phyloP scores from a whole-genome alignment of 139 green algal species.

The Closterium sp. region DNA sequence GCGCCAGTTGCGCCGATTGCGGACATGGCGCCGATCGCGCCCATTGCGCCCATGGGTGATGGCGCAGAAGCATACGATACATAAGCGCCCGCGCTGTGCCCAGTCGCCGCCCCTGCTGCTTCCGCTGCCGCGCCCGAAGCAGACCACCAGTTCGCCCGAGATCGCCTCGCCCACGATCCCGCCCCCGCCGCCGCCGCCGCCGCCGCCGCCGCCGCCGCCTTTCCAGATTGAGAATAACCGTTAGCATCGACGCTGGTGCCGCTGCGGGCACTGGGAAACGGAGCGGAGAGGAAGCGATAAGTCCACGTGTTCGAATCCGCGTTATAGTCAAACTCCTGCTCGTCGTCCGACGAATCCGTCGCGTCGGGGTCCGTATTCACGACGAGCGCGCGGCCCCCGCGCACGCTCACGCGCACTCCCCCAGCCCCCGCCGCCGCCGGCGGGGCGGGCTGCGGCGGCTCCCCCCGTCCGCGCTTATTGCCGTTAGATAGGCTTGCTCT shows the following conservation, averaged over 20 bases:
- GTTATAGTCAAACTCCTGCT: not conserved
- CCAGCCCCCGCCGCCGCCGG: too few relatives aligned
- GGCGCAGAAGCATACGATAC: not conserved
- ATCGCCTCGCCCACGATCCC: not conserved
- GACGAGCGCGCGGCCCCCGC: not conserved
- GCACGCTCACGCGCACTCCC: not conserved
- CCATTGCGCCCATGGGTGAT: not conserved
- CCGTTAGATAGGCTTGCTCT: not conserved
- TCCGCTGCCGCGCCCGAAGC: not conserved
- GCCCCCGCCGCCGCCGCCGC: too few relatives aligned
- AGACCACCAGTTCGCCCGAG: not conserved
- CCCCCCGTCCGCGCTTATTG: not conserved
- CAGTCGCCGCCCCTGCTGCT: not conserved
- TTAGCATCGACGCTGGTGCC: not conserved
- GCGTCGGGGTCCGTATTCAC: slow-evolving; percentile 29
- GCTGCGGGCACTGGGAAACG: not conserved
- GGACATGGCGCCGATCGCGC: not conserved
- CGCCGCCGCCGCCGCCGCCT: too few relatives aligned
- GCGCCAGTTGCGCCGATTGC: not conserved
- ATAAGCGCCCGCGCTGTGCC: not conserved
- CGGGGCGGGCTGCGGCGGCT: not conserved
- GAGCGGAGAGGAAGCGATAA: not conserved
- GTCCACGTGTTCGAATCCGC: not conserved
- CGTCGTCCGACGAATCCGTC: slow-evolving; percentile 32
- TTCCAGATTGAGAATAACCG: not conserved